Evolutionary conservation across 2,329 filamentous ascomycete genomes (phyloP), one percentile per base, ranked within the genome.

Genomic region (Phymatotrichopsis omnivora): DNA sequence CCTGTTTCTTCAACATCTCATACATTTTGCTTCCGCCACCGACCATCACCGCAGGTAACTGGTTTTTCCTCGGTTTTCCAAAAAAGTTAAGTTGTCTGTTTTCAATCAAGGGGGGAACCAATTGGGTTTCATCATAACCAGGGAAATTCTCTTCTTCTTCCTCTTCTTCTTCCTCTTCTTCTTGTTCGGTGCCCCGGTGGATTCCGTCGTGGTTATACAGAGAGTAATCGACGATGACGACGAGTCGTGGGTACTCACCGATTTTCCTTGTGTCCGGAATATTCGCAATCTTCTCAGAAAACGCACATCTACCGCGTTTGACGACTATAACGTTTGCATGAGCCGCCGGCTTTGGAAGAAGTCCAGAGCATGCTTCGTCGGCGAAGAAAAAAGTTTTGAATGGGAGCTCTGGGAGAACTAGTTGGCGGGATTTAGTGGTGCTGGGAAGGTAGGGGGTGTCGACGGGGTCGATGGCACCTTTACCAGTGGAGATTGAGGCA

Each of bases 11-110:
- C 56, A 85, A 81, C 8, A 75, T 75, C 45, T 72, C 69, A 7
- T 78, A 70, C 0, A 79, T 80, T 0, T 83, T 85, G 0, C 76
- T 76, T 16, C 39, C 38, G n/a, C n/a, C n/a, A n/a, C n/a, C n/a
- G 20, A 93, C 74, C 74, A 96, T 83, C 29, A 93, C 72, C 74
- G 95, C 77, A 10, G 83, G 76, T 28, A 96, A 80, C 2, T 79
- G 80, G 57, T 86, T 72, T 31, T 77, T 73, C 8, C 86, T 68
- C 42, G 72, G 70, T 40, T 86, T 67, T 0, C 86, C 85, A 3
- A 70, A 73, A 0, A 79, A 76, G 2, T 82, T 86, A 37, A 69
- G 65, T 66, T 95, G 89, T 39, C 69, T 66, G 53, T 80, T 73
- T 40, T 93, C 84, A 3, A 98, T 69, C 36, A 91, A 64, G 1